Evolutionary conservation across 108 stramenopile species (phyloP).

Genomic region (Skeletonema grethae): DNA sequence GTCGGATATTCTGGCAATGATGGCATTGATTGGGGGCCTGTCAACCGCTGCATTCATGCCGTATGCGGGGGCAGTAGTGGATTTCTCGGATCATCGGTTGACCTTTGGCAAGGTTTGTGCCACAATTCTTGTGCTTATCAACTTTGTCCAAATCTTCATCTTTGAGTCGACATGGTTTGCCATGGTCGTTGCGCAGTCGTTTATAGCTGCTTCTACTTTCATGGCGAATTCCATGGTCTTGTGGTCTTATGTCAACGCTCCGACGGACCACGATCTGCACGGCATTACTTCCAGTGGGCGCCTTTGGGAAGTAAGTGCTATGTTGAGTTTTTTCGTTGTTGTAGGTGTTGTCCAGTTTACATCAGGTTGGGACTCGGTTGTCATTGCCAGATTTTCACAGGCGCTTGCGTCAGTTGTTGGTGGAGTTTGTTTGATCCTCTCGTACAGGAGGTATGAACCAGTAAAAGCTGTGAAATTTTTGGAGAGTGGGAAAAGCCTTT

Average conservation of each 20-base stretch:
- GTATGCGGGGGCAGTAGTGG: conserved; percentile 39
- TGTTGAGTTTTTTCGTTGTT: conserved; percentile 31
- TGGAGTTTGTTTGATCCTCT: conserved; percentile 16
- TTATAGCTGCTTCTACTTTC: conserved; percentile 29
- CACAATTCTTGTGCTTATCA: conserved; percentile 12
- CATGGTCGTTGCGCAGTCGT: conserved; percentile 31
- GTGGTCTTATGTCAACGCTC: conserved; percentile 39
- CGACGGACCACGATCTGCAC: conserved; percentile 33
- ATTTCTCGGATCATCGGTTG: conserved; percentile 33
- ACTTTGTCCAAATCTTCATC: conserved; percentile 39
- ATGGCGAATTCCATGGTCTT: conserved; percentile 40
- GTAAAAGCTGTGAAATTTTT: conserved; percentile 29
- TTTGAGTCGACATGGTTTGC: conserved; percentile 34
- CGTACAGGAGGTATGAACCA: conserved; percentile 23
- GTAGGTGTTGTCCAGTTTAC: conserved; percentile 21
- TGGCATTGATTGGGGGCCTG: conserved; percentile 45
- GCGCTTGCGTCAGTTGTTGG: conserved; percentile 23
- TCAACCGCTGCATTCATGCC: conserved; percentile 38
- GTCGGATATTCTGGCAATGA: conserved; percentile 55
- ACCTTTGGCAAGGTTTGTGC: conserved; percentile 25
- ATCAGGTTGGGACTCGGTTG: conserved; percentile 16
- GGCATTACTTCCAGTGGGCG: conserved; percentile 32
- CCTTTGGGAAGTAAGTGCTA: conserved; percentile 20
- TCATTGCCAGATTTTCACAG: conserved; percentile 22
- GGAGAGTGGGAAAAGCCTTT: conserved; percentile 24